These are phyloP conservation scores for Aspergillus tubingensis DNA, from an alignment of 2,329 filamentous ascomycete species.

Conservation along the genomic window DNA sequence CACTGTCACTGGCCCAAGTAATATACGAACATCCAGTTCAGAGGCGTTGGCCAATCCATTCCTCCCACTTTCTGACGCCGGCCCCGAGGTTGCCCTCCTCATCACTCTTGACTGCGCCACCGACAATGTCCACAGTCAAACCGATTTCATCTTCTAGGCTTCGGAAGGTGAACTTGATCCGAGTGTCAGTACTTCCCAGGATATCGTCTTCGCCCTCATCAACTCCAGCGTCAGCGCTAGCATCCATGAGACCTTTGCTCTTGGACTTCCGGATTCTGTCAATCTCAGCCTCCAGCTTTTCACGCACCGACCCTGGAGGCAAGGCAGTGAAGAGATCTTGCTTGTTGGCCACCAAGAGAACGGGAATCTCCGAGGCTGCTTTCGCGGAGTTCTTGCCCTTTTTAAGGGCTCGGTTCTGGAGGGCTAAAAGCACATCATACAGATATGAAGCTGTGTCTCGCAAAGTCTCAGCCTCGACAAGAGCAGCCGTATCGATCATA, in stretches of 20 bases:
- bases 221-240: constrained; percentile 63
- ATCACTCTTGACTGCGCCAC: constrained; percentile 66
- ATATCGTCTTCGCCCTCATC: constrained; percentile 72
- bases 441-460: constrained; percentile 79
- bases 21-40: constrained; percentile 37
- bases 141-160: constrained; percentile 79
- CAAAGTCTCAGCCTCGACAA: constrained; percentile 54
- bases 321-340: constrained; percentile 92
- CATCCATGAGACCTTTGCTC: constrained; percentile 80
- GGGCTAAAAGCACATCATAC: constrained; percentile 79
- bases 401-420: constrained; percentile 71
- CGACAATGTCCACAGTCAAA: constrained; percentile 72
- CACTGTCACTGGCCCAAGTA: background rate
- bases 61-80: constrained; percentile 83
- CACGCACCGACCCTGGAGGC: constrained; percentile 73
- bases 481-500: constrained; percentile 78
- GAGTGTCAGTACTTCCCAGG: constrained; percentile 80
- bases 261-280: constrained; percentile 73
- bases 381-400: constrained; percentile 56
- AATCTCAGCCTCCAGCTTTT: constrained; percentile 77
- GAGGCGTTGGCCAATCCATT: constrained; percentile 79
- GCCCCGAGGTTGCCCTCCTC: constrained; percentile 57
- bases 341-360: constrained; percentile 92
- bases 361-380: constrained; percentile 62
- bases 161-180: constrained; percentile 74